Evolutionary conservation across 805 yeast genomes (phyloP), one percentile per base, ranked within the genome.

Genomic region (Metschnikowia gruessii): DNA sequence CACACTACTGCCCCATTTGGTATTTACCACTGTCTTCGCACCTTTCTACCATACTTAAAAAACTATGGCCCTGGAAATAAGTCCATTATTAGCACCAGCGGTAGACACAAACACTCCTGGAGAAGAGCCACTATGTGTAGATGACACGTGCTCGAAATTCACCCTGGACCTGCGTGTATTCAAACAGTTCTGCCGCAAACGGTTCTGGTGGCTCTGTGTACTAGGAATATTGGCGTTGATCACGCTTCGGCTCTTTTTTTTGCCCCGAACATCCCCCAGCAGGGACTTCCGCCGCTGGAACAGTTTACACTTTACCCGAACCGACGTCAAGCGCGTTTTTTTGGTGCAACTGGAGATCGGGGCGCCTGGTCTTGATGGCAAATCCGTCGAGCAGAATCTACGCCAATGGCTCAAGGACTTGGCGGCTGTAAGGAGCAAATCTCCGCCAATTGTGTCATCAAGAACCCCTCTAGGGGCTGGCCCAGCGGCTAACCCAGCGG

Each of bases 211-310:
- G 54, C 72, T 75, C 50, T 66, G 75, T 39, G 59, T 69, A 0
- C 59, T 80, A 18, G 86, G 87, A 1, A 49, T 81, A 2, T 43
- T 74, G 2, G 79, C 81, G 39, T 64, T 81, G 30, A 58, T 80
- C 13, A 70, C 77, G 2, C 81, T 86, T 59, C 79, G 86, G 34
- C 69, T 87, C 41, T 79, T 84, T 0, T 90, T 90, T 61, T 70
- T 89, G 13, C 97, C 96, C 1, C 65, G 96, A 47, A 87, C 97
- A 1, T 87, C 96, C 2, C 68, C 88, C 16, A 80, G 85, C 41
- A 70, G 96, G 53, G 97, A 91, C 63, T 80, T 86, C 57, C 76
- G 92, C 56, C 68, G 96, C 41, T 63, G 87, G 53, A 87, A 88
- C 64, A 82, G 83, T 28, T 75, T 81, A 30, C 76, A 70, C 43